Evolutionary conservation across 169 alveolate species (phyloP).

Genomic region (Cryptosporidium felis): DNA sequence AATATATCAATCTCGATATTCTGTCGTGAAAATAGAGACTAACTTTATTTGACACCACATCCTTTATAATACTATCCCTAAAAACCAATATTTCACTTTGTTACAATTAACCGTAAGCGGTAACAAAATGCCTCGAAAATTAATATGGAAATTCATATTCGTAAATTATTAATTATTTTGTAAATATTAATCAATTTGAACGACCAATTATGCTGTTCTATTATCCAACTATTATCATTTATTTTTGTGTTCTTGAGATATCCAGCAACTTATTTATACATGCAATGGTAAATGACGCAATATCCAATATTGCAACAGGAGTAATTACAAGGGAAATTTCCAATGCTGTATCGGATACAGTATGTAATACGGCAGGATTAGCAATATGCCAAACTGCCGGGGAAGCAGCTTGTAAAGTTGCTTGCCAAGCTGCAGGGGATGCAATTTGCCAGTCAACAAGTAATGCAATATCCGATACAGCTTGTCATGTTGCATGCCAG

Average conservation of each 20-base stretch:
- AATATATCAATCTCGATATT: no score
- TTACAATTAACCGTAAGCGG: no score
- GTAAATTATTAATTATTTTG: no score
- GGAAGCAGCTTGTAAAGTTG: constrained; percentile 14
- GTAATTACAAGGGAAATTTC: neutral
- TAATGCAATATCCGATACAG: constrained; percentile 6
- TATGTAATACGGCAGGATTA: constrained; percentile 27
- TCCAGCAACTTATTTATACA: neutral
- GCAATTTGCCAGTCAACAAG: constrained; percentile 28
- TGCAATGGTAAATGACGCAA: neutral
- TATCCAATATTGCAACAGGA: neutral
- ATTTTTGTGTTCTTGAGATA: neutral
- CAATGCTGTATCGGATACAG: constrained; percentile 27
- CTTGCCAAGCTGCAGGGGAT: neutral
- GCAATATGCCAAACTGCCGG: constrained; percentile 26
- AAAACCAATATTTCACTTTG: no score
- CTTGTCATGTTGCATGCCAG: constrained; percentile 59
- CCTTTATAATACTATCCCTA: no score
- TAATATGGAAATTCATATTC: no score
- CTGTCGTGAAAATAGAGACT: no score
- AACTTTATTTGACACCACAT: no score
- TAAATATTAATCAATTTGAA: neutral
- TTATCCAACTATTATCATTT: neutral
- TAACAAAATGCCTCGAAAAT: no score
- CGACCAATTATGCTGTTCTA: neutral